Evolutionary conservation across 345 rosid genomes (phyloP).

Genomic region (Schrenkiella parvula): DNA sequence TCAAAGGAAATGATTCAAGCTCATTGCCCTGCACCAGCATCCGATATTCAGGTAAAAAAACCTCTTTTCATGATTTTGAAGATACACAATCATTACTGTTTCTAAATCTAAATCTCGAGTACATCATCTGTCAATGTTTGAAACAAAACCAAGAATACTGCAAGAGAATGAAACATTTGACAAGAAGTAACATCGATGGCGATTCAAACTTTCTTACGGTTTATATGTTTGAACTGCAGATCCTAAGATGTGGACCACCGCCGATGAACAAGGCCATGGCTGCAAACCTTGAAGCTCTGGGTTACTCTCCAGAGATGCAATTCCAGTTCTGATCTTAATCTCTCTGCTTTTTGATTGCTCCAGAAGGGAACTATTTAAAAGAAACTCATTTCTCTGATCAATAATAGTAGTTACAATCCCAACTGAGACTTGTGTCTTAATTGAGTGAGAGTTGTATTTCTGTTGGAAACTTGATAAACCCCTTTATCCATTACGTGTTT

Average conservation of each 20-base stretch:
- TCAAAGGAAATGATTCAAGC: constrained; percentile 84
- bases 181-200: background rate
- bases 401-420: constrained; percentile 20
- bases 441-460: constrained; percentile 14
- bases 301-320: constrained; percentile 76
- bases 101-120: background rate
- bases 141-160: background rate
- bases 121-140: background rate
- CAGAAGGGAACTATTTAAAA: background rate
- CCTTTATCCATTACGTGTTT: background rate
- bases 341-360: constrained; percentile 14
- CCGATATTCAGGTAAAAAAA: constrained; percentile 57
- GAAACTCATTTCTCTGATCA: background rate
- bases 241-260: constrained; percentile 93
- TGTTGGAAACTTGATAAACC: background rate
- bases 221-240: constrained; percentile 32
- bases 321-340: constrained; percentile 72
- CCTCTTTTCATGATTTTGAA: constrained; percentile 3
- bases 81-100: background rate
- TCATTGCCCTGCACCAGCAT: constrained; percentile 77
- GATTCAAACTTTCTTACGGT: background rate
- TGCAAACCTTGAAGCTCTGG: constrained; percentile 76
- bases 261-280: constrained; percentile 99
- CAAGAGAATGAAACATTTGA: background rate
- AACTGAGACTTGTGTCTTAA: constrained; percentile 14